Base-by-base conservation (phyloP, 2,329 filamentous ascomycete species). In the Zalaria sp. region DNA sequence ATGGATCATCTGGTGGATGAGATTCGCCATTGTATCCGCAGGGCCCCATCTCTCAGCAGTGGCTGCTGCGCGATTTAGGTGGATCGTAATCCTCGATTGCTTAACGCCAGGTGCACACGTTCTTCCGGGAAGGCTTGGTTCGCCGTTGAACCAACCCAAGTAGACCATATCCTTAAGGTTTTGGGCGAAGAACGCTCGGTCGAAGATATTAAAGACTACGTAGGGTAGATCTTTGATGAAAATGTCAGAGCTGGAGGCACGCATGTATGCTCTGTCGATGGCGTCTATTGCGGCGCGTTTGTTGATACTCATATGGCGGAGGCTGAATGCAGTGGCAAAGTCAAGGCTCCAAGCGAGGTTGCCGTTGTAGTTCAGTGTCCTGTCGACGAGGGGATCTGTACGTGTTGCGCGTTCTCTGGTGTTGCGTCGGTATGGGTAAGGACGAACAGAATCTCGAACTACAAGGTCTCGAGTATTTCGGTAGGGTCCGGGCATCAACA, bases 1-100 rank as follows among this genome's bases (percentile, higher is more conserved):
- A 39, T 67, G 63, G 31, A 66, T 64, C 63, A 66, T 66, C 36
- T 67, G 64, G 43, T 67, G 64, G 4, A 67, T 57, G 34, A 65
- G 47, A 4, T 48, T 53, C 10, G 58, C 60, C 9, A 65, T 46
- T 26, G 63, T 50, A 7, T 61, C 53, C 37, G 57, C 53, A 4
- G 59, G 50, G 18, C 47, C 49, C 3, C 49, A 54, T 8, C 53
- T 49, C 8, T 50, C 43, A 18, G 58, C 48, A 25, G 53, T 46
- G 34, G 54, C 57, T 1, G 48, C 48, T 25, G 44, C 47, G 11
- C 38, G 43, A 40, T 58, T 57, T 35, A 58, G 47, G 39, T 56
- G 49, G 38, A 66, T 58, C 25, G 57, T 59, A n/a, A 65, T 56
- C 5, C 60, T 51, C 27, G 54, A 49, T 3, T 51, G 41, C 8